phyloP scores from a whole-genome alignment of 805 yeast species.

The Yamadazyma kitorensis region DNA sequence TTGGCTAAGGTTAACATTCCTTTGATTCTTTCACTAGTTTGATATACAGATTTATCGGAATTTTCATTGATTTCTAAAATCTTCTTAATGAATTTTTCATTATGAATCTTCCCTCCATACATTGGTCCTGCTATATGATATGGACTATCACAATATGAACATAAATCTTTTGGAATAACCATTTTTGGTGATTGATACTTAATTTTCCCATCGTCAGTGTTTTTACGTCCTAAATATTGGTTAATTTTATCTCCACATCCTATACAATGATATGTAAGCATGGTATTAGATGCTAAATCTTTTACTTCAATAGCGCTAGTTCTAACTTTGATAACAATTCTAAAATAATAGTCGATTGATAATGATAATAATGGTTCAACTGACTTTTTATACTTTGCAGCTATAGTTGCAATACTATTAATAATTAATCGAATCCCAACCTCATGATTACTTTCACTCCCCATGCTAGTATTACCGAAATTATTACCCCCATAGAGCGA shows the following conservation, averaged over 20 bases:
- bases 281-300: slow-evolving; percentile 69
- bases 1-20: slow-evolving; percentile 90
- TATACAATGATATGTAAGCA: slow-evolving; percentile 77
- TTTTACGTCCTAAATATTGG: slow-evolving; percentile 72
- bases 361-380: slow-evolving; percentile 85
- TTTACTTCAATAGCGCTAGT: slow-evolving; percentile 82
- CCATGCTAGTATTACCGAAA: slow-evolving; percentile 52
- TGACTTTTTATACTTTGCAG: slow-evolving; percentile 83
- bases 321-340: slow-evolving; percentile 76
- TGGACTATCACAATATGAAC: slow-evolving; percentile 67
- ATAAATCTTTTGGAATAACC: slow-evolving; percentile 50
- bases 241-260: slow-evolving; percentile 76
- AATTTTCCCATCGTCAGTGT: slow-evolving; percentile 16
- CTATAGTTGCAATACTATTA: slow-evolving; percentile 70
- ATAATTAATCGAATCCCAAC: slow-evolving; percentile 85
- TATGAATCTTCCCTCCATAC: slow-evolving; percentile 86
- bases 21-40: slow-evolving; percentile 78
- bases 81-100: slow-evolving; percentile 59
- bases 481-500: slow-evolving; percentile 93
- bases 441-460: slow-evolving; percentile 82
- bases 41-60: slow-evolving; percentile 58
- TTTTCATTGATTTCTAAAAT: slow-evolving; percentile 54
- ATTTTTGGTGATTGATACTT: slow-evolving; percentile 54
- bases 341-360: slow-evolving; percentile 89
- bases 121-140: slow-evolving; percentile 92